Base-by-base conservation (phyloP, 352 stramenopile genomes). In the Globisporangium parvum region DNA sequence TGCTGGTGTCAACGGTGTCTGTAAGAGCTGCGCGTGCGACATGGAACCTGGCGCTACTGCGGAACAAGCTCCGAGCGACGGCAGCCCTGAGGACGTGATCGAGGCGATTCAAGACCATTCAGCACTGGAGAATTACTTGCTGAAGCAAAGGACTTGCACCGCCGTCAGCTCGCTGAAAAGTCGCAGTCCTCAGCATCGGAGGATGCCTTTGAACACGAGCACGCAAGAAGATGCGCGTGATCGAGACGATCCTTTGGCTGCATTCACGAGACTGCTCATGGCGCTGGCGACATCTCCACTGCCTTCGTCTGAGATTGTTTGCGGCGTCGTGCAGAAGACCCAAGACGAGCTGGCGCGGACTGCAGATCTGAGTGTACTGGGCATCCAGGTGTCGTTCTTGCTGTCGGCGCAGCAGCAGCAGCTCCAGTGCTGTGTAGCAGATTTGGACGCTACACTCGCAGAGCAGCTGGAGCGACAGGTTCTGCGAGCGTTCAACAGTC, bases 331-430 rank as follows among this genome's bases (percentile, higher is more conserved):
- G 21, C 49, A 63, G n/a, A 59, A 55, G 11, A 47, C 51, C 23
- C 53, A 65, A 24, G 53, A 65, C 17, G 61, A 78, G 42, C 51
- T 81, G 9, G 60, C 48, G 10, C n/a, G 31, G 23, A 41, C 60
- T 20, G 42, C 56, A 28, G 46, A 46, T n/a, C 17, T 63, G 0
- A 15, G 65, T 6, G 28, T 57, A 12, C 47, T 81, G 5, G 51
- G 52, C 5, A 62, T 73, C 21, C 67, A 77, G 10, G 35, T 60
- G 4, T 70, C 69, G 8, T 73, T 69, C 39, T 42, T 81, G 20
- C 24, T 81, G 17, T 49, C 64, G 28, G 41, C 57, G 15, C 71
- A 81, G 53, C 55, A 81, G 53, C 55, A 71, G 28, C 56, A 55
- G 18, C 41, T 48, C 2, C 47, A 55, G 39, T n/a, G 23, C 0